phyloP scores from a whole-genome alignment of 2,329 filamentous ascomycete genomes.

The Nectriaceae sp. region DNA sequence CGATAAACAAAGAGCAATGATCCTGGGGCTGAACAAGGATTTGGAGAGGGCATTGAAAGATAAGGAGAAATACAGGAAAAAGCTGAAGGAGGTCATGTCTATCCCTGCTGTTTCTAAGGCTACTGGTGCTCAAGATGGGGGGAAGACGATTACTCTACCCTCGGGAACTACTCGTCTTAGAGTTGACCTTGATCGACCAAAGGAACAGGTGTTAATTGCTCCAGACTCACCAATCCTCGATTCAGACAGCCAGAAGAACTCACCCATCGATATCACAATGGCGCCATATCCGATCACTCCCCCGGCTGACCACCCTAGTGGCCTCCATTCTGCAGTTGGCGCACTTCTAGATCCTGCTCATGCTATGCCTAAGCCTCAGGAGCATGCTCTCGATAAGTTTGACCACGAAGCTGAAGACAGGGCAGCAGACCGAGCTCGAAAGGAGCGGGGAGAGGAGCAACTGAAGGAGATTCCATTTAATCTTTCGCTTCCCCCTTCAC shows the following conservation, averaged over 20 bases:
- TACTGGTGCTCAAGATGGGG: constrained; percentile 21
- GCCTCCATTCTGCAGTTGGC: constrained; percentile 45
- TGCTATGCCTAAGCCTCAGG: constrained; percentile 61
- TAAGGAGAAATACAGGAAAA: constrained; percentile 90
- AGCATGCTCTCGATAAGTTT: constrained; percentile 59
- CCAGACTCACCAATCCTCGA: constrained; percentile 53
- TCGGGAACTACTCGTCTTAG: constrained; percentile 18
- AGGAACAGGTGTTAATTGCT: constrained; percentile 14
- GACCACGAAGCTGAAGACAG: constrained; percentile 57
- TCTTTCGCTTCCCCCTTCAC: constrained; percentile 55
- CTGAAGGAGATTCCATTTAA: constrained; percentile 53
- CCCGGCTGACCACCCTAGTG: constrained; percentile 52
- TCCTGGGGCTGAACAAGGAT: constrained; percentile 91
- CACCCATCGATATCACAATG: constrained; percentile 60
- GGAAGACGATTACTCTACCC: constrained; percentile 9
- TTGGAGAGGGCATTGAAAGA: constrained; percentile 88
- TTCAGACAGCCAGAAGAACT: constrained; percentile 53
- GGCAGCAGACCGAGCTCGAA: constrained; percentile 46
- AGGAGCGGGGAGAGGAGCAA: constrained; percentile 44
- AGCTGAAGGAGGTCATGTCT: constrained; percentile 73
- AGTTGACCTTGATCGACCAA: constrained; percentile 27
- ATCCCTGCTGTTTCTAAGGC: constrained; percentile 36
- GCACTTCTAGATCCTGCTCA: constrained; percentile 58
- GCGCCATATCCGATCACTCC: constrained; percentile 68
- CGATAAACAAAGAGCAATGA: constrained; percentile 94